Evolutionary conservation across 371 early-diverging fungal genomes (phyloP).

Genomic region (Smittium mucronatum): DNA sequence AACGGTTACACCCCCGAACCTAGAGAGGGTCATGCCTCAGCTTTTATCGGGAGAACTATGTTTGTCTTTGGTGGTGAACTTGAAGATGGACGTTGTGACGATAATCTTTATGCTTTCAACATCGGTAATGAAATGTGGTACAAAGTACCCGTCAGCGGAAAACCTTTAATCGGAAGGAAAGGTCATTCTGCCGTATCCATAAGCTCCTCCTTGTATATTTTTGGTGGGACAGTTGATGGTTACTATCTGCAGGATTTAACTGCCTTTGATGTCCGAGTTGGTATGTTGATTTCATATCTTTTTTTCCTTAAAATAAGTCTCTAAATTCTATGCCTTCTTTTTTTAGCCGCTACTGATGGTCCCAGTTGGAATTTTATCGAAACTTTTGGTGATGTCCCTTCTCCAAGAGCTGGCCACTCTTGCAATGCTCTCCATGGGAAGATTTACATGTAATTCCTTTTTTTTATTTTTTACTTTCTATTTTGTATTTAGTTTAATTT

Average conservation of each 20-base stretch:
- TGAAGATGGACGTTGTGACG: constrained; percentile 37
- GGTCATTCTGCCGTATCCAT: constrained; percentile 50
- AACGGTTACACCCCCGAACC: constrained; percentile 50
- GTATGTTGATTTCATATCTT: too few relatives aligned
- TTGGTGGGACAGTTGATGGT: constrained; percentile 56
- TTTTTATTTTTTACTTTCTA: too few relatives aligned
- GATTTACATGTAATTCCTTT: constrained; percentile 40
- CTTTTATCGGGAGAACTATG: constrained; percentile 59
- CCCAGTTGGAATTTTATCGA: constrained; percentile 22
- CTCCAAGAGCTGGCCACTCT: constrained; percentile 29
- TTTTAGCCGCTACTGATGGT: constrained; percentile 22
- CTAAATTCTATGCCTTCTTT: too few relatives aligned
- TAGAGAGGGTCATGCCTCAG: constrained; percentile 48
- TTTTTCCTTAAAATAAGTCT: too few relatives aligned
- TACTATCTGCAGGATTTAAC: constrained; percentile 53
- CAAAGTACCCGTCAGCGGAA: constrained; percentile 40
- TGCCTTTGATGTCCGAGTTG: constrained; percentile 46
- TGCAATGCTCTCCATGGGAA: constrained; percentile 39
- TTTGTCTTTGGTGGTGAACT: constrained; percentile 62
- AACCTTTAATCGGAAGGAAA: constrained; percentile 45
- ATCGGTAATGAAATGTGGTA: constrained; percentile 33
- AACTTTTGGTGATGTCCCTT: constrained; percentile 15
- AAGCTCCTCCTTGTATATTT: constrained; percentile 52
- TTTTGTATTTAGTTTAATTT: too few relatives aligned
- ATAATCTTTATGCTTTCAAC: constrained; percentile 30